Conservation (phyloP, 306 rosid genomes). For the Sechiopsis laciniata region DNA sequence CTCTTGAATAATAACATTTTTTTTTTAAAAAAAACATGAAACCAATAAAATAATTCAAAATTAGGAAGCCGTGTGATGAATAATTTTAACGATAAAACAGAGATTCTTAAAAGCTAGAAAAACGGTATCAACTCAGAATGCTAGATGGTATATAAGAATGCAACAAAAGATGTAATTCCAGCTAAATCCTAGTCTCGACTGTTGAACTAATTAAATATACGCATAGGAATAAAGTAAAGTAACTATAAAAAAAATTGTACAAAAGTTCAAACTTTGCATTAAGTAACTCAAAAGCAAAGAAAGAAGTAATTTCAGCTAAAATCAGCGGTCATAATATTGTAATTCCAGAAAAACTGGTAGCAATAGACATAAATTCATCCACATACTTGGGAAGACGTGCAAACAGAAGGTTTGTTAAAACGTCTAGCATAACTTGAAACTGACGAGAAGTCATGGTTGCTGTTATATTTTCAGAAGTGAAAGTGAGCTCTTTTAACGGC, state of each 20-base stretch:
- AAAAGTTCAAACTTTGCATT: neutral
- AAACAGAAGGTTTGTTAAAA: slow-evolving; percentile 88
- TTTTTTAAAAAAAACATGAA: too few species aligned
- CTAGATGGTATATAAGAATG: neutral
- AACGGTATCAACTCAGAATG: neutral
- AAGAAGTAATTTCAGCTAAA: slow-evolving; percentile 13
- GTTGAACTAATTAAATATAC: neutral
- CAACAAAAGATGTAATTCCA: neutral
- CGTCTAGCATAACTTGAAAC: slow-evolving; percentile 94
- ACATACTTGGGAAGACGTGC: slow-evolving; percentile 91
- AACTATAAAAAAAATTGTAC: neutral
- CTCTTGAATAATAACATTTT: neutral
- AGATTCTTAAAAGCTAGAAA: neutral
- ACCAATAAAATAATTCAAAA: neutral
- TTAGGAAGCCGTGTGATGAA: neutral
- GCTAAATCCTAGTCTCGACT: neutral
- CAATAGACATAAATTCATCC: slow-evolving; percentile 13
- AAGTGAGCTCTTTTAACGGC: slow-evolving; percentile 86
- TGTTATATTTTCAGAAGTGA: slow-evolving; percentile 75
- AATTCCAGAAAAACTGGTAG: neutral
- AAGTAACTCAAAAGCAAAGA: neutral
- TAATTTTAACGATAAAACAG: neutral
- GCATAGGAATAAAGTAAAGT: neutral
- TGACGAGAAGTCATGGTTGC: slow-evolving; percentile 99
- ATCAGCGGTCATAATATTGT: neutral